These are phyloP conservation scores for Lentinula lateritia DNA, from an alignment of 768 basidiomycete species.

Conservation along the genomic window DNA sequence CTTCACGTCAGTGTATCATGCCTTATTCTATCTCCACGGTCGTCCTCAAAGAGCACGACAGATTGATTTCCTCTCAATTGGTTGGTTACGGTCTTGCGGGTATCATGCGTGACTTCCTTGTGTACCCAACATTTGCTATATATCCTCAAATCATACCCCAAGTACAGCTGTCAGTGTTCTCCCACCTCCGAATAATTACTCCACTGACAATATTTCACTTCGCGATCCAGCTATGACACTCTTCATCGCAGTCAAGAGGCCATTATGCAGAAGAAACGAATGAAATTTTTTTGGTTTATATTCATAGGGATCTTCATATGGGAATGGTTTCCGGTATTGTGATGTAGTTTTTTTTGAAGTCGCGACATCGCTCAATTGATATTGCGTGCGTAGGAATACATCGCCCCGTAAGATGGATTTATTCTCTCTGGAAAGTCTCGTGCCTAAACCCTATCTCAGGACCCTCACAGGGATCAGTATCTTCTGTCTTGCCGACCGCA, in stretches of 20 bases:
- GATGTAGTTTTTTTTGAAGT: background rate
- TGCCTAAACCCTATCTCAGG: background rate
- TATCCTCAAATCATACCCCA: slow-evolving; percentile 34
- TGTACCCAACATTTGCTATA: slow-evolving; percentile 45
- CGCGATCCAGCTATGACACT: slow-evolving; percentile 20
- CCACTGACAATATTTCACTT: slow-evolving; percentile 17
- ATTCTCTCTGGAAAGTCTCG: slow-evolving; percentile 3
- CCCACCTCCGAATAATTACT: background rate
- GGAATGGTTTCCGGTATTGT: slow-evolving; percentile 47
- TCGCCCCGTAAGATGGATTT: slow-evolving; percentile 11
- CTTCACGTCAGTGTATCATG: slow-evolving; percentile 21
- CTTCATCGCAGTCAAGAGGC: slow-evolving; percentile 40
- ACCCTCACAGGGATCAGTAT: slow-evolving; percentile 59
- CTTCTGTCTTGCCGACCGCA: slow-evolving; percentile 46
- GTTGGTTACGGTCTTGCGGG: slow-evolving; percentile 34
- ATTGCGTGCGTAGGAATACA: slow-evolving; percentile 15
- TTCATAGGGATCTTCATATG: slow-evolving; percentile 50
- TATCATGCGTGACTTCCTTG: slow-evolving; percentile 43
- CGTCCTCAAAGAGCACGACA: slow-evolving; percentile 11
- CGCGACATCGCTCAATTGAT: slow-evolving; percentile 28
- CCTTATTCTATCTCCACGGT: background rate
- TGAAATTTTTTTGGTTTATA: slow-evolving; percentile 52
- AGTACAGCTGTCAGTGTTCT: slow-evolving; percentile 26
- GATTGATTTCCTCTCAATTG: slow-evolving; percentile 29
- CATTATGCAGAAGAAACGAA: slow-evolving; percentile 43